Base-by-base conservation (phyloP, 1,284 basidiomycete species). In the Sporisorium exsertum region DNA sequence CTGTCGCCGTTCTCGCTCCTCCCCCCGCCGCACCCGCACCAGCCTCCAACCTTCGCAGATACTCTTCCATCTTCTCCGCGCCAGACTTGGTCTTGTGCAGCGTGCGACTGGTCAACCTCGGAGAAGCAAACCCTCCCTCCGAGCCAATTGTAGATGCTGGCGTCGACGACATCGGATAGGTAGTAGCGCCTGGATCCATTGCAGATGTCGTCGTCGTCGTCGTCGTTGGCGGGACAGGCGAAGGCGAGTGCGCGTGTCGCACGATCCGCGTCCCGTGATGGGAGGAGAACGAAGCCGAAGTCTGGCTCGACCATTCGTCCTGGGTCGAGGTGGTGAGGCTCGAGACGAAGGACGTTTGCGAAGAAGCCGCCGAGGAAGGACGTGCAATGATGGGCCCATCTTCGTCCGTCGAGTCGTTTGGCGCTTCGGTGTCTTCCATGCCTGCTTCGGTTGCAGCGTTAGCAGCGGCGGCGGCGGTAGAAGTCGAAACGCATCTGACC, bases 1-100 rank as follows among this genome's bases (percentile, higher is more conserved):
- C 50, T 4, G 49, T 64, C 13, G 33, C 53, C 18, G 35, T 52
- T n/a, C 18, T 16, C n/a, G 16, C 40, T 43, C n/a, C 40, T 27
- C 24, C 54, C 7, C 37, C 46, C 8, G 12, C 18, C 22, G 27
- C 32, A 16, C 59, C 8, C 22, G 26, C 32, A 6, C 55, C 43
- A 10, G 52, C 54, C 46, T 72, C 63, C 18, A 74, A 55, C 16
- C 76, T 27, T 4, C 54, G 27, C 42, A 78, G 42, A 51, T 74
- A 72, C 29, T 68, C 72, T 27, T 78, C 76, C 76, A 77, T 77
- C 60, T 66, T 65, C 3, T 72, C 60, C 4, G 74, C 74, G 2
- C 62, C 74, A 1, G 70, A 64, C 32, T 27, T 46, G 2, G 72
- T 75, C 59, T 71, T 71, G 61, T 63, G 63, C 27, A 76, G 22